Evolutionary conservation across 148 eudicot species (phyloP), one percentile per base, ranked within the genome.

Genomic region (Fagopyrum esculentum): DNA sequence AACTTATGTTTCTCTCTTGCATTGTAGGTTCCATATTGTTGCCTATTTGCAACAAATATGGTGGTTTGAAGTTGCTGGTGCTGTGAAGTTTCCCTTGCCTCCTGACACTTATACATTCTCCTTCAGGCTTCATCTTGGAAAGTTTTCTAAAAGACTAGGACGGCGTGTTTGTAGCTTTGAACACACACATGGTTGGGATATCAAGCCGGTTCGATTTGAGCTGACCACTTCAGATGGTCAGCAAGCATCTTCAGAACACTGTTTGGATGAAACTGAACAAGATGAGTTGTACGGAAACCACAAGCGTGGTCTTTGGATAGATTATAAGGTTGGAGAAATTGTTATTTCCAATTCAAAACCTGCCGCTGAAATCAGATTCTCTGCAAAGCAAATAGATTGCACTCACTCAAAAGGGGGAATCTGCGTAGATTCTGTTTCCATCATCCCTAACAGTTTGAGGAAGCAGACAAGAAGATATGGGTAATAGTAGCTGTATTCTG

Each of bases 401-500:
- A 95, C 99, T 3, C 99, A 95, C 83, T 95, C 99, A 3, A 95
- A 95, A 86, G 99, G 99, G 9, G 99, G 99, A 43, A 89, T 95
- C 6, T 92, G 99, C 83, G 92, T 95, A 55, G 99, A 95, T 88
- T 87, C 90, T 50, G 93, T 95, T 72, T 92, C 89, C 6, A 88
- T 95, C 69, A 80, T 86, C 76, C 99, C 99, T 35, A 88, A 80
- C 78, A 81, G 82, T 76, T 77, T 90, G 79, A 87, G 70, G 82
- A 79, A 76, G 30, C 87, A 76, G 55, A 83, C 84, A 82, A 83
- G 71, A 81, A 61, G 85, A 81, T 78, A 79, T 74, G 45, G 46
- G 15, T 43, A 11, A 35, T 15, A 35, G 16, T 66, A 66, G 71
- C 71, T 66, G 46, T 13, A 13, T 13, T 35, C 47, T 66, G 12